Evolutionary conservation across 1,284 basidiomycete species (phyloP).

Genomic region (Apiotrichum veenhuisii): DNA sequence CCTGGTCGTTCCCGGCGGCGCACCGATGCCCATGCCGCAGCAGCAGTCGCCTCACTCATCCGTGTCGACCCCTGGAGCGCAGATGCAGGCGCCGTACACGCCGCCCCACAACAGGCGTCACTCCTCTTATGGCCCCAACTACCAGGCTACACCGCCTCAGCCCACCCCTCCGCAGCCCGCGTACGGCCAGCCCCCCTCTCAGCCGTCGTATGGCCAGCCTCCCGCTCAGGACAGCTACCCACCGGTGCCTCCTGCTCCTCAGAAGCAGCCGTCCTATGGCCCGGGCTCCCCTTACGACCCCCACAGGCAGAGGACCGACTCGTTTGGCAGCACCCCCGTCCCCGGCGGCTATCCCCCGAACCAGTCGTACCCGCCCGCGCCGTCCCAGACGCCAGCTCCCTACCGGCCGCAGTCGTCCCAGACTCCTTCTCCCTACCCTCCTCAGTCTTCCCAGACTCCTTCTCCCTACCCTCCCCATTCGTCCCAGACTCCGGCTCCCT

Average conservation of each 20-base stretch:
- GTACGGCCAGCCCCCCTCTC: background rate
- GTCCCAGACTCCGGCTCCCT: background rate
- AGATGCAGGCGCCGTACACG: constrained; percentile 3
- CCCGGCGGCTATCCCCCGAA: background rate
- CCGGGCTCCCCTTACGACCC: background rate
- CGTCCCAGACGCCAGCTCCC: background rate
- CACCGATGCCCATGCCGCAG: background rate
- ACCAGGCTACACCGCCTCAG: background rate
- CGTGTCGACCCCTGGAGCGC: background rate
- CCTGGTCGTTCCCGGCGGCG: background rate
- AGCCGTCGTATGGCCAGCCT: background rate
- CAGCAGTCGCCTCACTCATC: background rate
- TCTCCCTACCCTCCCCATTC: background rate
- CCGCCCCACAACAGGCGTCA: background rate
- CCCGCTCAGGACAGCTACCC: background rate
- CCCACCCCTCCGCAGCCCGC: background rate
- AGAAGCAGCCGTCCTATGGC: background rate
- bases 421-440: background rate
- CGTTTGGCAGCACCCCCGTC: background rate
- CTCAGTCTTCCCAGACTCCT: too few relatives aligned
- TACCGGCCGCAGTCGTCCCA: background rate
- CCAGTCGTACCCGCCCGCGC: background rate
- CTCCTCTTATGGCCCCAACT: background rate
- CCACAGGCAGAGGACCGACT: constrained; percentile 1
- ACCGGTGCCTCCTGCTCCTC: background rate